Base-by-base conservation (phyloP, 306 rosid genomes). In the Cucumis melo region DNA sequence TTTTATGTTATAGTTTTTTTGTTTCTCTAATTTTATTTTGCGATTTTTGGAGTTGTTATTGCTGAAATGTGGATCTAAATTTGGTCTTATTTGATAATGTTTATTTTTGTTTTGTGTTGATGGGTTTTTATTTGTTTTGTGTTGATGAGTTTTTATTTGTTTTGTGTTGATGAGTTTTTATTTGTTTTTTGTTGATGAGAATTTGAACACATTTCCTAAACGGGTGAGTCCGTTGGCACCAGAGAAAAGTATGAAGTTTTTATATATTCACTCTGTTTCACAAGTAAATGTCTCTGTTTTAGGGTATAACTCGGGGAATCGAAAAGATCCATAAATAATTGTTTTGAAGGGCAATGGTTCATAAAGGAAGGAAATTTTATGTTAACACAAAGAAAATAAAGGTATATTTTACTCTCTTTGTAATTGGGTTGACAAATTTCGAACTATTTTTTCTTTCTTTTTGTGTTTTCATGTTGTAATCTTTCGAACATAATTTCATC, bases 251-350 rank as follows among this genome's bases (percentile, higher is more conserved):
- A 85, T 95, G 21, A 98, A 95, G 84, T 92, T 92, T 55, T 97
- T 95, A 80, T 95, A 95, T 88, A 89, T 95, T 78, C 99, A 94
- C 74, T 80, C 96, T 73, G 81, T 93, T 64, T 78, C 96, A 54
- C 86, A 85, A 44, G 99, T 97, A 2, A 86, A 83, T 10, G 87
- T 92, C 78, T 84, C 90, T 0, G 87, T 94, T 42, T 83, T 86
- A 2, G 87, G 89, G 81, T 94, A 89, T 85, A 79, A 84, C 24
- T 76, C 92, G 82, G 91, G 86, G 24, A 87, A 76, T 79, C 78
- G 74, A 87, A 23, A 77, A 68, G 2, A 27, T 0, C 2, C 29
- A 27, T 27, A 1, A 1, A 27, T 27, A 27, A 27, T 1, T 15
- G 4, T 15, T 16, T 16, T 16, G n/a, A 51, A 51, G 56, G 20